Conservation (phyloP, 2,329 filamentous ascomycete species). For the Calonectria hongkongensis region DNA sequence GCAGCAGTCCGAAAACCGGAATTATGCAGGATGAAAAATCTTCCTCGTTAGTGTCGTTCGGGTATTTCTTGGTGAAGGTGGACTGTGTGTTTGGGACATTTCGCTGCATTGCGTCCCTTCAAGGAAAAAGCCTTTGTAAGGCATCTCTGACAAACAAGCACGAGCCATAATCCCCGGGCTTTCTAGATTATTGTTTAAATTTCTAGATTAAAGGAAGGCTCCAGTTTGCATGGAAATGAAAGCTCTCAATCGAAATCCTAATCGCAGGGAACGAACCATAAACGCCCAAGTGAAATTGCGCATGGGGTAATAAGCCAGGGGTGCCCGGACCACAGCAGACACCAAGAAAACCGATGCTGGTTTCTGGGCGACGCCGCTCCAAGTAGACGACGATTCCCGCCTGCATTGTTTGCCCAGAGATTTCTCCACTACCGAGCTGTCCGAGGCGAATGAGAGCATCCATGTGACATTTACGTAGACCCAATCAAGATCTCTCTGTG, state of each 20-base stretch:
- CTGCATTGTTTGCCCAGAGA: slow-evolving; percentile 12
- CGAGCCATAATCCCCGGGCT: neutral
- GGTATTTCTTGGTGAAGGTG: neutral
- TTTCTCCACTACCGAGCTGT: slow-evolving; percentile 1
- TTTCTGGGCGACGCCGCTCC: slow-evolving; percentile 8
- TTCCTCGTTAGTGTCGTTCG: neutral
- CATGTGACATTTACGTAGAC: slow-evolving; percentile 12
- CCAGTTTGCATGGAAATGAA: slow-evolving; percentile 10
- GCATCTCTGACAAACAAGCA: neutral
- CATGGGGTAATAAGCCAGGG: neutral
- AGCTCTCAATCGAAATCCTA: slow-evolving; percentile 23
- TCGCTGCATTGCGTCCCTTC: neutral
- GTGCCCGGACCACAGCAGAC: neutral
- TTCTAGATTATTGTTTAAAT: slow-evolving; percentile 12
- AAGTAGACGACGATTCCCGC: neutral
- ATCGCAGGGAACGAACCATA: slow-evolving; percentile 16
- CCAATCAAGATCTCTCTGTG: neutral
- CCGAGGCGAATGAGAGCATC: slow-evolving; percentile 14
- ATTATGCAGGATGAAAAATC: slow-evolving; percentile 1
- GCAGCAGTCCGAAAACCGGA: slow-evolving; percentile 8
- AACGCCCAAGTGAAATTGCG: slow-evolving; percentile 25
- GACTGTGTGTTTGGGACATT: neutral
- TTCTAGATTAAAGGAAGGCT: slow-evolving; percentile 24
- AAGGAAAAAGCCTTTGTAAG: neutral
- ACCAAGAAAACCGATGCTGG: neutral